Conservation (phyloP, 2,329 filamentous ascomycete genomes). For the Claviceps capensis region DNA sequence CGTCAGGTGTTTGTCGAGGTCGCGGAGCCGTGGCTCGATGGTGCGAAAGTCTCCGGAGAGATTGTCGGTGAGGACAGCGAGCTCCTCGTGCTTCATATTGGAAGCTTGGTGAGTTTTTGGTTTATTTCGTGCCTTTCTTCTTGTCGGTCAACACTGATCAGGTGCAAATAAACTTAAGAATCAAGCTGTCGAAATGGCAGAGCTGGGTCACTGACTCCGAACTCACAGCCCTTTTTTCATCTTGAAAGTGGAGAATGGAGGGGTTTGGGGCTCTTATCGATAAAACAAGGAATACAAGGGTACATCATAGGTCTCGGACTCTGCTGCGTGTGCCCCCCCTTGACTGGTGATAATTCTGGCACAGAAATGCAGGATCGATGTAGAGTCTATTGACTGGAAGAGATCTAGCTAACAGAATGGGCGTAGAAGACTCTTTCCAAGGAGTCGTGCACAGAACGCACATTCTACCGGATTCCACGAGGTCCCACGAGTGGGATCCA, state of each 20-base stretch:
- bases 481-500: too few relatives aligned
- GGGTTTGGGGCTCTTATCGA: constrained; percentile 5
- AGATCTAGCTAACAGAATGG: too few relatives aligned
- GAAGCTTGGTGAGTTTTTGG: neutral
- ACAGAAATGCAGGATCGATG: too few relatives aligned
- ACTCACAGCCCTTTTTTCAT: neutral
- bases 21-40: constrained; percentile 58
- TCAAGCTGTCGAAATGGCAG: neutral
- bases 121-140: neutral
- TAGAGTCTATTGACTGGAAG: too few relatives aligned
- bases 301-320: too few relatives aligned
- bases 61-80: constrained; percentile 35
- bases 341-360: too few relatives aligned
- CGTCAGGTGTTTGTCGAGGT: constrained; percentile 76
- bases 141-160: neutral
- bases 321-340: too few relatives aligned
- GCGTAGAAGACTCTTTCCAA: too few relatives aligned
- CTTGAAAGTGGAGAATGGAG: constrained; percentile 8
- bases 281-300: neutral
- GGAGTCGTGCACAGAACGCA: too few relatives aligned
- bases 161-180: neutral
- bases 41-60: constrained; percentile 64
- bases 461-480: too few relatives aligned
- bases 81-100: constrained; percentile 44
- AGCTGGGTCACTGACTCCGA: neutral